Percentiles rank a stretch among this genome's conserved stretches.
phyloP scores from a whole-genome alignment of 2,329 filamentous ascomycete genomes.

The Venturia asperata region DNA sequence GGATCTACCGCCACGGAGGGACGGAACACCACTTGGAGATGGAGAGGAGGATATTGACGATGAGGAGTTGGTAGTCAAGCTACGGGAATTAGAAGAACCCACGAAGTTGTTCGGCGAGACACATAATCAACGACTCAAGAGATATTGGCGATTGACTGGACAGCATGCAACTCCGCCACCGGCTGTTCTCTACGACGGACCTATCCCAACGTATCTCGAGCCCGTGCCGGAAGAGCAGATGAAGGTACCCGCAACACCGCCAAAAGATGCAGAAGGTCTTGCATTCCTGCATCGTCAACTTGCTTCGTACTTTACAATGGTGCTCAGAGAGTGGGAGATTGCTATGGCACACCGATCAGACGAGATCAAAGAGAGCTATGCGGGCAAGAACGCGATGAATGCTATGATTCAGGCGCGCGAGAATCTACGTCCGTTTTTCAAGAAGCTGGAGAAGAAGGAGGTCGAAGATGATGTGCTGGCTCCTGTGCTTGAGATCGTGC shows the following conservation, averaged over 20 bases:
- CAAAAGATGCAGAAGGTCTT: conserved; percentile 57
- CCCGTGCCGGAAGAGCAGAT: conserved; percentile 80
- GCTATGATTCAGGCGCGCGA: conserved; percentile 82
- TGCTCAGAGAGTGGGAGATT: conserved; percentile 78
- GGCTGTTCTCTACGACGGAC: conserved; percentile 56
- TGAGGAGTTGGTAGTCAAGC: conserved; percentile 58
- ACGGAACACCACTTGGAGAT: conserved; percentile 34
- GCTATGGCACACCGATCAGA: conserved; percentile 58
- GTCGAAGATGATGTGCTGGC: conserved; percentile 71
- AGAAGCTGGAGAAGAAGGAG: conserved; percentile 75
- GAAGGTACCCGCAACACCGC: conserved; percentile 63
- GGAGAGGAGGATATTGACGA: conserved; percentile 59
- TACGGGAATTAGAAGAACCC: conserved; percentile 69
- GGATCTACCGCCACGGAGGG: conserved; percentile 53
- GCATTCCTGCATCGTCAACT: conserved; percentile 78
- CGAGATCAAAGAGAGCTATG: conserved; percentile 61
- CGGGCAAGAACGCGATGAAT: conserved; percentile 72
- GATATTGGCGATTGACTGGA: conserved; percentile 58
- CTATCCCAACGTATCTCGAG: conserved; percentile 78
- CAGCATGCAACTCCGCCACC: conserved; percentile 32
- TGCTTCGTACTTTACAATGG: conserved; percentile 91
- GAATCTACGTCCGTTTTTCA: conserved; percentile 84
- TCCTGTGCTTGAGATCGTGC: conserved; percentile 84
- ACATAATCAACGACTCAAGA: conserved; percentile 59
- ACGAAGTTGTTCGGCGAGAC: conserved; percentile 72